phyloP scores from a whole-genome alignment of 441 rosid species.

The Adansonia grandidieri region DNA sequence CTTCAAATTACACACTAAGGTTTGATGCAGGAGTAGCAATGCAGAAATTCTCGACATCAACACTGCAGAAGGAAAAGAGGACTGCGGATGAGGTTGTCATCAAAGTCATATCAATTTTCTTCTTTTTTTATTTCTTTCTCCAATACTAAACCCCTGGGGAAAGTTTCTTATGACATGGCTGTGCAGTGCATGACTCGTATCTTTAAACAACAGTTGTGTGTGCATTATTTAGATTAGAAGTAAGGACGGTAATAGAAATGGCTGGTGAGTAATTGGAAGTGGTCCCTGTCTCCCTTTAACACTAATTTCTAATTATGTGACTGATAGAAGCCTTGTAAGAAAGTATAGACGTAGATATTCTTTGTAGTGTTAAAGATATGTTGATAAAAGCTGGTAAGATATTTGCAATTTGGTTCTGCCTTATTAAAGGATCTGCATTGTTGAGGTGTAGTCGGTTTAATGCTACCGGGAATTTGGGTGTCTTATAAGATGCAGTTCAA shows the following conservation, averaged over 20 bases:
- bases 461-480: neutral
- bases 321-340: neutral
- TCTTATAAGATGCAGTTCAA: neutral
- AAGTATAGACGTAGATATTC: neutral
- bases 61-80: constrained; percentile 90
- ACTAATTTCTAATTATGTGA: neutral
- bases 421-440: constrained; percentile 7
- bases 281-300: neutral
- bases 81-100: constrained; percentile 89
- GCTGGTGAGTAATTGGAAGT: neutral
- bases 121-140: constrained; percentile 1
- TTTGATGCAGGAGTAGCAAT: constrained; percentile 99
- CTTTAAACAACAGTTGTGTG: constrained; percentile 11
- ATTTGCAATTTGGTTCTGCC: neutral
- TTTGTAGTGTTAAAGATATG: constrained; percentile 5
- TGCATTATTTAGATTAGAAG: constrained; percentile 17
- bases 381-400: neutral
- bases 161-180: constrained; percentile 3
- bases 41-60: constrained; percentile 98
- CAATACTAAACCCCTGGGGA: constrained; percentile 11
- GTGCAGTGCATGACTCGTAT: neutral
- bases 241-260: neutral
- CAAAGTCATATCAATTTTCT: constrained; percentile 4
- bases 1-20: constrained; percentile 91
- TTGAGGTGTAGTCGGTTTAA: neutral